Evolutionary conservation across 495 filamentous ascomycete species (phyloP).

Genomic region (Peziza echinospora): DNA sequence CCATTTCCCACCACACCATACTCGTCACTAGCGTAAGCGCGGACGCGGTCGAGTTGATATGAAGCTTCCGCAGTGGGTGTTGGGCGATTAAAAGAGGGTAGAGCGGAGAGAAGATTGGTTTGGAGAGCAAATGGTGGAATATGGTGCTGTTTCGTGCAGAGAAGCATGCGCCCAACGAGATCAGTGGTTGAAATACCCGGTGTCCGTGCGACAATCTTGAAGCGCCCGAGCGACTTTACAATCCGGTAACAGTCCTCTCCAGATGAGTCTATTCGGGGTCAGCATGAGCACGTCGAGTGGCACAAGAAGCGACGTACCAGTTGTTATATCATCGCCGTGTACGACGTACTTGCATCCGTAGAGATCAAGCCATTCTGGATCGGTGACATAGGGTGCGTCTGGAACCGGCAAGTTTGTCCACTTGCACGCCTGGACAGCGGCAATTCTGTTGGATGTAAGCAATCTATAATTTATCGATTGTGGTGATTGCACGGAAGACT

Average conservation of each 20-base stretch:
- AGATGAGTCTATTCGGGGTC: constrained; percentile 30
- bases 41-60: constrained; percentile 47
- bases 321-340: constrained; percentile 78
- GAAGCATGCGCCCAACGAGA: constrained; percentile 85
- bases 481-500: constrained; percentile 24
- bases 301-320: constrained; percentile 13
- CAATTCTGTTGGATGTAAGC: constrained; percentile 28
- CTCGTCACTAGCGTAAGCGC: constrained; percentile 69
- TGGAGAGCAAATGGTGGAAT: constrained; percentile 38
- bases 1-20: constrained; percentile 21
- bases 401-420: constrained; percentile 74
- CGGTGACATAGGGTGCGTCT: constrained; percentile 84
- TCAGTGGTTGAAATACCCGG: constrained; percentile 94
- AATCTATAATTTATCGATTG: constrained; percentile 2
- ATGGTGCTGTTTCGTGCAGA: constrained; percentile 77
- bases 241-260: constrained; percentile 94
- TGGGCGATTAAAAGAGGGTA: background rate
- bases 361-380: constrained; percentile 76
- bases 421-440: constrained; percentile 80
- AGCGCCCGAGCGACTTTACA: constrained; percentile 76
- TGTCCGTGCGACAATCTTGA: constrained; percentile 88
- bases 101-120: constrained; percentile 29
- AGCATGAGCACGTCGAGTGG: background rate
- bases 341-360: constrained; percentile 87
- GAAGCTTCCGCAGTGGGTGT: constrained; percentile 27